Evolutionary conservation across 116 monocot genomes (phyloP).

Genomic region (Zostera marina): DNA sequence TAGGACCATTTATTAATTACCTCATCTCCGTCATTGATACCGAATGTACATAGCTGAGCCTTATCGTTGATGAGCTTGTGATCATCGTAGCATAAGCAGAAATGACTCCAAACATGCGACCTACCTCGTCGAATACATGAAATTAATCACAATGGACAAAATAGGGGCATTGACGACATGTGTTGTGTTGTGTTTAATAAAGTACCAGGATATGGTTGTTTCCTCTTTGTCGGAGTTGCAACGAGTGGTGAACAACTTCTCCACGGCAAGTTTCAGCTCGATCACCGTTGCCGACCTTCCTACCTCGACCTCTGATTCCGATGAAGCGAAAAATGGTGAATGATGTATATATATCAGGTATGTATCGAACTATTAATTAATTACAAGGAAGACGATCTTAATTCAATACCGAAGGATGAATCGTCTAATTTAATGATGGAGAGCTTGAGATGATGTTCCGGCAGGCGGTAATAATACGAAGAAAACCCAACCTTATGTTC

Average conservation of each 20-base stretch:
- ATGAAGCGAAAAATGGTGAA: background rate
- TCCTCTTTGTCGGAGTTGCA: conserved; percentile 1
- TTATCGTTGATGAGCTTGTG: conserved; percentile 9
- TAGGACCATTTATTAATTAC: background rate
- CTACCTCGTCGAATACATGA: background rate
- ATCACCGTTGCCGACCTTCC: conserved; percentile 6
- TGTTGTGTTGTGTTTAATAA: too few species aligned
- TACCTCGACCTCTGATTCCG: conserved; percentile 11
- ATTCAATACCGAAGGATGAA: conserved; percentile 14
- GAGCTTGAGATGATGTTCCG: conserved; percentile 8
- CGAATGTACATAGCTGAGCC: background rate
- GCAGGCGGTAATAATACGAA: conserved; percentile 4
- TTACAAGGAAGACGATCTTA: background rate
- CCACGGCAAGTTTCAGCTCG: conserved; percentile 12
- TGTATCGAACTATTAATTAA: background rate
- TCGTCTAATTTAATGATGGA: conserved; percentile 15
- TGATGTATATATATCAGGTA: background rate
- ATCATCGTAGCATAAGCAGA: conserved; percentile 12
- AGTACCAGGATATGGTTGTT: conserved; percentile 13
- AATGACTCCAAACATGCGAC: conserved; percentile 19
- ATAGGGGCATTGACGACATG: background rate
- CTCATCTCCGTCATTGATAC: conserved; percentile 14
- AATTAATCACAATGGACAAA: too few species aligned
- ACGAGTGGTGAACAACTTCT: conserved; percentile 4
- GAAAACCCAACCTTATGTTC: too few species aligned